A percentile compares a stretch with the other conserved stretches of the same genome.
Evolutionary conservation across 2,329 filamentous ascomycete genomes (phyloP).

Genomic region (Pseudogymnoascus sp.): DNA sequence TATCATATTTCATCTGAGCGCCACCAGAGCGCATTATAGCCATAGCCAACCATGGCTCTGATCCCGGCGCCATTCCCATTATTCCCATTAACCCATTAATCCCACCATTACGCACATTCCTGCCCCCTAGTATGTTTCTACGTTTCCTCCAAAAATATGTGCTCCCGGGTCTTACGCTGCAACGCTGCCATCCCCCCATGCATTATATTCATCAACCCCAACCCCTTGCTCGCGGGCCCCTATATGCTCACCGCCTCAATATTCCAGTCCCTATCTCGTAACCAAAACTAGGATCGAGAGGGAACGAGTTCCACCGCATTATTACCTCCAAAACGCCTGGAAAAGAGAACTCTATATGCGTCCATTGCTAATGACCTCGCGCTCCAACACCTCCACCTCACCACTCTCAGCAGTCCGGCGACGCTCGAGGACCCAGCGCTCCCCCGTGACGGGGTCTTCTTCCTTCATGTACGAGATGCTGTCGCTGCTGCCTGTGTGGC

Average conservation of each 20-base stretch:
- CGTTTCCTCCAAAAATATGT: background rate
- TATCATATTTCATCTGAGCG: background rate
- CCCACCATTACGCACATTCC: background rate
- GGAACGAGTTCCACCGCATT: background rate
- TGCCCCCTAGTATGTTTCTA: background rate
- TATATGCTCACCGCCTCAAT: background rate
- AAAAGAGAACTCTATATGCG: constrained; percentile 18
- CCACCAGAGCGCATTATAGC: background rate
- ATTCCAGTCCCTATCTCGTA: background rate
- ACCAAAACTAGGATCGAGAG: background rate
- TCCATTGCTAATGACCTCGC: constrained; percentile 53
- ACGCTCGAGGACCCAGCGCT: constrained; percentile 63
- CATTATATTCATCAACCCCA: background rate
- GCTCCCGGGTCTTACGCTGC: background rate
- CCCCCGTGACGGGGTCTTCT: constrained; percentile 51
- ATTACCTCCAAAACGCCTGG: background rate
- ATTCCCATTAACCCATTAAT: background rate
- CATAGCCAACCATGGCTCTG: background rate
- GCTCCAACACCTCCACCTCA: constrained; percentile 55
- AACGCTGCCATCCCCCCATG: background rate
- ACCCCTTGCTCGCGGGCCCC: background rate
- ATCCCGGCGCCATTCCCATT: background rate
- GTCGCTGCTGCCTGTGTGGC: constrained; percentile 51
- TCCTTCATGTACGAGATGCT: constrained; percentile 62
- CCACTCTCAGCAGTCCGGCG: constrained; percentile 58